Percentiles rank a stretch among this genome's conserved stretches.
Evolutionary conservation across 768 basidiomycete genomes (phyloP).

Genomic region (Cystoderma amianthinum): DNA sequence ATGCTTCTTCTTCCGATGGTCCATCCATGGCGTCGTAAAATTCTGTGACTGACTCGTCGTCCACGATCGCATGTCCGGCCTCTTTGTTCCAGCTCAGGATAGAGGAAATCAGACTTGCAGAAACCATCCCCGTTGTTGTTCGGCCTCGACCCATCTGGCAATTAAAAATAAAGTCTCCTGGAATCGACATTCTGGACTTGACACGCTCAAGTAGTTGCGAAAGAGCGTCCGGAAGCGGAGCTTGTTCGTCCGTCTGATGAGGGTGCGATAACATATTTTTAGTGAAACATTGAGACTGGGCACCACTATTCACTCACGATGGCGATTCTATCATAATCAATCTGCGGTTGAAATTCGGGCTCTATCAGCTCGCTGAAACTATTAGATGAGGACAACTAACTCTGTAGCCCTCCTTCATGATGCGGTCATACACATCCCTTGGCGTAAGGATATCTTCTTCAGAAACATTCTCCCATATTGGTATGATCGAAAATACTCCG

Average conservation of each 20-base stretch:
- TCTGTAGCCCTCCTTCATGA: slow-evolving; percentile 71
- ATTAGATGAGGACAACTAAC: slow-evolving; percentile 27
- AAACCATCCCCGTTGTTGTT: slow-evolving; percentile 96
- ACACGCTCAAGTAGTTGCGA: slow-evolving; percentile 74
- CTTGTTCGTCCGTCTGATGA: slow-evolving; percentile 89
- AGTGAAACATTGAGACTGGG: not conserved
- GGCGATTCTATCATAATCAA: slow-evolving; percentile 84
- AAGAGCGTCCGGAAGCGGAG: slow-evolving; percentile 85
- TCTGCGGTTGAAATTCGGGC: slow-evolving; percentile 28
- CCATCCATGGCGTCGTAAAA: slow-evolving; percentile 72
- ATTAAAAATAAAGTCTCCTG: slow-evolving; percentile 86
- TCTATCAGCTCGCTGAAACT: not conserved
- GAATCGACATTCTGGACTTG: slow-evolving; percentile 42
- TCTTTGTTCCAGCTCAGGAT: slow-evolving; percentile 49
- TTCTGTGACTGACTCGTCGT: slow-evolving; percentile 27
- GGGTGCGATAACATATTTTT: slow-evolving; percentile 1
- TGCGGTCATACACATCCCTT: slow-evolving; percentile 70
- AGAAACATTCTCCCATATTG: slow-evolving; percentile 87
- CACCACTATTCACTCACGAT: slow-evolving; percentile 52
- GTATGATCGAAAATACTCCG: slow-evolving; percentile 84
- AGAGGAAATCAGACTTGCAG: slow-evolving; percentile 80
- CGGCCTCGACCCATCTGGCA: slow-evolving; percentile 93
- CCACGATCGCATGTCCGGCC: slow-evolving; percentile 28
- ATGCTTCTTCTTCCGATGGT: slow-evolving; percentile 82
- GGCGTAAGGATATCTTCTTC: slow-evolving; percentile 86